Percentiles rank a stretch among this genome's conserved stretches.
Evolutionary conservation across 495 filamentous ascomycete genomes (phyloP).

Genomic region (Pyrenula massariospora): DNA sequence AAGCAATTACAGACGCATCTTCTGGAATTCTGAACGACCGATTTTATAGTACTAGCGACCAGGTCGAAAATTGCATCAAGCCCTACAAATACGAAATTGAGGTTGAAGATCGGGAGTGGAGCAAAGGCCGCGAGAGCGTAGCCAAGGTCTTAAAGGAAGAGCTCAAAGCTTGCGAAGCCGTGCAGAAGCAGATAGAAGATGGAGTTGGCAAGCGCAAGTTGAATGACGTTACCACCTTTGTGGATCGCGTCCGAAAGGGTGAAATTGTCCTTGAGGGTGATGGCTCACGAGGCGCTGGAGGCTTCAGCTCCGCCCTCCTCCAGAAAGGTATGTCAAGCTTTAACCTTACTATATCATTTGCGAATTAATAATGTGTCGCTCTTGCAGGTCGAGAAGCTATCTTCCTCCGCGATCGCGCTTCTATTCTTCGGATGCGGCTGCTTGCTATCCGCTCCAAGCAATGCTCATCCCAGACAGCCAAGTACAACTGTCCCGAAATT

Average conservation of each 20-base stretch:
- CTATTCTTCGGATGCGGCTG: slow-evolving; percentile 82
- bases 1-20: slow-evolving; percentile 82
- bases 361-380: slow-evolving; percentile 1
- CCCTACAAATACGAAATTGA: slow-evolving; percentile 98
- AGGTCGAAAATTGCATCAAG: slow-evolving; percentile 99
- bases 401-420: slow-evolving; percentile 83
- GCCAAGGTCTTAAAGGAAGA: slow-evolving; percentile 70
- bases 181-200: slow-evolving; percentile 62
- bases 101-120: slow-evolving; percentile 82
- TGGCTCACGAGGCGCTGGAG: slow-evolving; percentile 73
- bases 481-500: slow-evolving; percentile 93
- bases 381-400: slow-evolving; percentile 69
- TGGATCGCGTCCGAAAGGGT: slow-evolving; percentile 78
- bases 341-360: slow-evolving; percentile 1
- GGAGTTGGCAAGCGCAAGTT: slow-evolving; percentile 68
- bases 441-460: slow-evolving; percentile 76
- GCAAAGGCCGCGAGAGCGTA: slow-evolving; percentile 67
- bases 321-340: slow-evolving; percentile 59
- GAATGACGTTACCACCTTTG: slow-evolving; percentile 79
- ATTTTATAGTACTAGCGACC: slow-evolving; percentile 91
- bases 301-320: slow-evolving; percentile 76
- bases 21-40: slow-evolving; percentile 82
- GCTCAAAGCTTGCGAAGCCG: slow-evolving; percentile 67
- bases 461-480: slow-evolving; percentile 70
- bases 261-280: slow-evolving; percentile 76